Conservation (phyloP, 768 basidiomycete species). For the Tremella yokohamensis region DNA sequence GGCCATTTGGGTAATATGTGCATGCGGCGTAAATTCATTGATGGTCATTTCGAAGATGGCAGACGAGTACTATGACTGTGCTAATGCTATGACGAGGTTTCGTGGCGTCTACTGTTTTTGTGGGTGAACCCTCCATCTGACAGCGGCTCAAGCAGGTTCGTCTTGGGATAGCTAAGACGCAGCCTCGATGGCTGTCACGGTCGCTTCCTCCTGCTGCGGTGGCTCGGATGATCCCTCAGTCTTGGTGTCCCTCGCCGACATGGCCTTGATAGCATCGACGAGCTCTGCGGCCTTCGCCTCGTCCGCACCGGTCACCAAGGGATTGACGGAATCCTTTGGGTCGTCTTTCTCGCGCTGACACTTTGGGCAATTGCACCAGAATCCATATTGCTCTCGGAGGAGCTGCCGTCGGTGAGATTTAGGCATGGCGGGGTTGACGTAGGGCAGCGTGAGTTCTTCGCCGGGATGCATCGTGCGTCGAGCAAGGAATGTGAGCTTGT, state of each 20-base stretch:
- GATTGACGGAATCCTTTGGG: not conserved
- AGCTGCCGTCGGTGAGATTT: slow-evolving; percentile 43
- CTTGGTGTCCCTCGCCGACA: no score
- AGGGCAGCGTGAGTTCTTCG: slow-evolving; percentile 70
- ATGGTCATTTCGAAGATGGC: not conserved
- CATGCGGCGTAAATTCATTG: slow-evolving; percentile 1
- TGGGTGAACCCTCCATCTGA: no score
- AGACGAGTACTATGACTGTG: no score
- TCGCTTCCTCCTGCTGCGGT: no score
- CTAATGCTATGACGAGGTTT: no score
- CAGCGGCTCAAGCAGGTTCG: no score
- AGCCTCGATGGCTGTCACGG: no score
- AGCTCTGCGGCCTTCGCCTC: not conserved
- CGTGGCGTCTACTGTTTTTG: no score
- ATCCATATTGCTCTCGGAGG: slow-evolving; percentile 43
- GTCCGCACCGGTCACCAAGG: not conserved
- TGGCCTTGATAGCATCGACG: no score
- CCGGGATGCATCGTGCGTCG: slow-evolving; percentile 62
- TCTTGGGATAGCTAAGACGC: no score
- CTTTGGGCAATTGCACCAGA: slow-evolving; percentile 62
- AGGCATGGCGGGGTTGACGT: slow-evolving; percentile 62
- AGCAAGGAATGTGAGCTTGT: slow-evolving; percentile 66
- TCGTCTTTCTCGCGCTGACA: slow-evolving; percentile 60
- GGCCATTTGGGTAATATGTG: no score
- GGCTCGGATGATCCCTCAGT: no score